Evolutionary conservation across 345 rosid genomes (phyloP), one percentile per base, ranked within the genome.

Genomic region (Eucalyptus tenuipes): DNA sequence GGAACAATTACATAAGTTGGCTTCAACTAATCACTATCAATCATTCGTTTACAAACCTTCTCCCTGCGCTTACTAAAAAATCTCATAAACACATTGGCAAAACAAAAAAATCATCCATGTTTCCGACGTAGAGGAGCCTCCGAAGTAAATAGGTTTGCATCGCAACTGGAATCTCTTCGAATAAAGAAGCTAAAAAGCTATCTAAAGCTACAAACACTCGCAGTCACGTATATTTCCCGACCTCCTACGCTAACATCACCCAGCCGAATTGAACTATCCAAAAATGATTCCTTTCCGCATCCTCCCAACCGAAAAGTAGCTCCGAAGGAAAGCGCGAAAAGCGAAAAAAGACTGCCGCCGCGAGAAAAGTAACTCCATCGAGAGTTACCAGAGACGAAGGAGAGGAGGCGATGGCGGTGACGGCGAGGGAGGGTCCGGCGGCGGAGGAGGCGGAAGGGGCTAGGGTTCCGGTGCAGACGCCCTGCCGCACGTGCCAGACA

Each of bases 401-500:
- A 37, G 92, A 89, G 1, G 93, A 88, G 22, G 93, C 94, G 66
- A 91, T 88, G 75, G 90, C 86, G 27, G 94, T 93, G 88, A 93
- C 94, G 47, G 94, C 93, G 40, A 91, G 90, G 22, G 93, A 91
- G 17, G 91, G 92, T 18, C 94, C 92, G 29, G 94, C 92, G 24
- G 94, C 94, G 37, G 96, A 92, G 89, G 95, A 92, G 55, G 94
- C 42, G 52, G 95, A 89, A 89, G 97, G 96, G n/a, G 87, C 47
- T 59, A 97, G 94, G 91, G 95, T 91, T 92, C 91, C 94, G 88
- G 90, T 88, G 95, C 98, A 95, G 88, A 95, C 88, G 88, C 98
- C 99, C 94, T 95, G 97, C 2, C 99, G 98, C 68, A 95, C 97
- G 86, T 98, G 98, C 99, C 99, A 98, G 85, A 97, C 93, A 5